Conservation (phyloP, 257 asterid species). For the Solanum neorickii region DNA sequence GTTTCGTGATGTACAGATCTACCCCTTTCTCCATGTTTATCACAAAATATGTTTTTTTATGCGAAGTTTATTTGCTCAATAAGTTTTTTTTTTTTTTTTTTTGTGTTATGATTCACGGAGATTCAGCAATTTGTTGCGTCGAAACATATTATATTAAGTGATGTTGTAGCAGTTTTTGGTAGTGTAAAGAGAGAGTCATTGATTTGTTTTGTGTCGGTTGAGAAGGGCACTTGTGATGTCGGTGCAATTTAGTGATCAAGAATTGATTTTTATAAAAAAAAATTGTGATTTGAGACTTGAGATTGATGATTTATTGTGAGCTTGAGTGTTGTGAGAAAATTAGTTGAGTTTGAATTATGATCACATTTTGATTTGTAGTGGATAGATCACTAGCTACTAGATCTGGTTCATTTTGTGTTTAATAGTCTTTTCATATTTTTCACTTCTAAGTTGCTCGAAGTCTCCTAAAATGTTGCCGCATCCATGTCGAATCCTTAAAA, state of each 20-base stretch:
- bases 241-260: background rate
- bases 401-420: background rate
- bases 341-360: background rate
- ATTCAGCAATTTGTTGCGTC: background rate
- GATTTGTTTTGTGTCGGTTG: background rate
- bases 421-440: background rate
- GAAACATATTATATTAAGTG: background rate
- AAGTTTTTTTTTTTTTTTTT: background rate
- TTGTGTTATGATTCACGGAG: background rate
- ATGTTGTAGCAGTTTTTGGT: background rate
- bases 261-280: background rate
- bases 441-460: background rate
- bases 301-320: background rate
- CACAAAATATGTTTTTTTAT: no score
- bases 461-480: background rate
- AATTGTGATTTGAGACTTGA: no score
- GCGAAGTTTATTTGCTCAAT: no score
- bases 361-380: background rate
- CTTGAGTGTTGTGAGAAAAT: background rate
- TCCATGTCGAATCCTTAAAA: background rate
- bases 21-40: background rate
- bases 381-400: background rate
- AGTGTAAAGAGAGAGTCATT: background rate
- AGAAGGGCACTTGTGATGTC: background rate
- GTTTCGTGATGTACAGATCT: slow-evolving; percentile 72